Conservation (phyloP, 768 basidiomycete species). For the Boletus barrowsii region DNA sequence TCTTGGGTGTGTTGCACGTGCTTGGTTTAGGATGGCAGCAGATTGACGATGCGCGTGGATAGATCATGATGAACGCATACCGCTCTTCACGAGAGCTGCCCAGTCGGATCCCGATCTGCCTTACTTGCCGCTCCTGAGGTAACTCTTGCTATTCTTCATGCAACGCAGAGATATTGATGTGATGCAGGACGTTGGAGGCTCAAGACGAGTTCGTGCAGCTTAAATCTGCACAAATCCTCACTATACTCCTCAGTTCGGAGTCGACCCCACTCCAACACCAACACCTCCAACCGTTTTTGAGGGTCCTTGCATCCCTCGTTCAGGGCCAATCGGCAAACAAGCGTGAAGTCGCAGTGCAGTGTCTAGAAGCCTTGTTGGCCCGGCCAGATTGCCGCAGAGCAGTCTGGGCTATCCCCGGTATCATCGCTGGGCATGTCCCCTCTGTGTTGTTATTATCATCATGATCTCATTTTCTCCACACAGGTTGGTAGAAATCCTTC, state of each 20-base stretch:
- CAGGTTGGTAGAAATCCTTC: constrained; percentile 82
- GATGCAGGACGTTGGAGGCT: constrained; percentile 66
- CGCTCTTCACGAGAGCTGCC: constrained; percentile 61
- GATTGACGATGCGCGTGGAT: neutral
- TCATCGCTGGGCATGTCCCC: constrained; percentile 59
- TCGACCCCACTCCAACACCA: constrained; percentile 45
- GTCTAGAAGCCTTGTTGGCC: constrained; percentile 79
- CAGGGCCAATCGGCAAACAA: constrained; percentile 60
- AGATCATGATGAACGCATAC: constrained; percentile 89
- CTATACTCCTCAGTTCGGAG: constrained; percentile 72
- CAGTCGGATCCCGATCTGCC: constrained; percentile 77
- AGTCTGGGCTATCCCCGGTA: constrained; percentile 72
- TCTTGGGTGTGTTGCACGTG: constrained; percentile 55
- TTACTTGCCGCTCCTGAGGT: constrained; percentile 78
- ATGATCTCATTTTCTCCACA: neutral
- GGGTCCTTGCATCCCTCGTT: constrained; percentile 56
- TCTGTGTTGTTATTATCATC: neutral
- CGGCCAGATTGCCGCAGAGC: constrained; percentile 76
- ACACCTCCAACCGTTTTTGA: constrained; percentile 60
- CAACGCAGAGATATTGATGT: constrained; percentile 2
- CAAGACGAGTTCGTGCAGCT: constrained; percentile 96
- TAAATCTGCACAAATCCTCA: constrained; percentile 84
- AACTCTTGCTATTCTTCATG: neutral
- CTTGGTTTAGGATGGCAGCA: neutral
- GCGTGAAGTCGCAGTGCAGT: constrained; percentile 89